A percentile compares a stretch with the other conserved stretches of the same genome.
phyloP scores from a whole-genome alignment of 495 filamentous ascomycete species.

The Patellaria atrata region DNA sequence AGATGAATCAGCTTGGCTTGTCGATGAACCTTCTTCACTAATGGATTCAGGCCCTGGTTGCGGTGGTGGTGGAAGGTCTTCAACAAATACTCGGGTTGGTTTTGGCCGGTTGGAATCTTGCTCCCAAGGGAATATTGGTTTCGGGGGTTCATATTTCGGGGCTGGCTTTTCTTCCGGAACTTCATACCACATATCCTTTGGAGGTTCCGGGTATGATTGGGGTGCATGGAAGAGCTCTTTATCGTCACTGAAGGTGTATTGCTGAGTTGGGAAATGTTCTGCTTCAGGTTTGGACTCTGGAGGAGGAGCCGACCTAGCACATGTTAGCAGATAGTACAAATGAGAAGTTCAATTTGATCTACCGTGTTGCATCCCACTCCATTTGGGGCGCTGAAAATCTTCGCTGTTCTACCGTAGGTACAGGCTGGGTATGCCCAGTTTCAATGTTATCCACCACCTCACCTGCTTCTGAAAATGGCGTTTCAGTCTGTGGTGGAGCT shows the following conservation, averaged over 20 bases:
- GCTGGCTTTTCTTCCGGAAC: constrained; percentile 46
- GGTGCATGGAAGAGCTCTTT: constrained; percentile 59
- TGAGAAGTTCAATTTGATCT: no score
- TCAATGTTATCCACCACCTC: constrained; percentile 26
- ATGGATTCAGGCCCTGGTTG: constrained; percentile 5
- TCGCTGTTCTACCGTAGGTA: constrained; percentile 32
- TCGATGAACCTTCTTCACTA: constrained; percentile 2
- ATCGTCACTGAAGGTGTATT: constrained; percentile 65
- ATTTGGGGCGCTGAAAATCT: constrained; percentile 35
- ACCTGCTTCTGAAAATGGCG: constrained; percentile 26
- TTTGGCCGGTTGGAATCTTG: constrained; percentile 33
- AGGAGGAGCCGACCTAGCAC: constrained; percentile 60
- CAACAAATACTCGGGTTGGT: constrained; percentile 59
- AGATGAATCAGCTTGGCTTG: constrained; percentile 5
- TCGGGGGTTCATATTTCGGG: constrained; percentile 38
- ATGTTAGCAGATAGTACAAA: constrained; percentile 29
- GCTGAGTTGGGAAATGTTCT: constrained; percentile 51
- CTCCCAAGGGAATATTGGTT: constrained; percentile 82
- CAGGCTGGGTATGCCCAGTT: constrained; percentile 26
- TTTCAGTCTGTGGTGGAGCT: constrained; percentile 18
- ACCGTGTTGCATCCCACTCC: constrained; percentile 58
- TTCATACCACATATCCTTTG: constrained; percentile 72
- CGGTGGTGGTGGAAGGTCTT: constrained; percentile 31
- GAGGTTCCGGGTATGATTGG: constrained; percentile 61
- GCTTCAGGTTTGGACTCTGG: constrained; percentile 63